A percentile compares a stretch with the other conserved stretches of the same genome.
These are phyloP conservation scores for Clarireedia hainanense DNA, from an alignment of 2,329 filamentous ascomycete genomes.

Conservation along the genomic window DNA sequence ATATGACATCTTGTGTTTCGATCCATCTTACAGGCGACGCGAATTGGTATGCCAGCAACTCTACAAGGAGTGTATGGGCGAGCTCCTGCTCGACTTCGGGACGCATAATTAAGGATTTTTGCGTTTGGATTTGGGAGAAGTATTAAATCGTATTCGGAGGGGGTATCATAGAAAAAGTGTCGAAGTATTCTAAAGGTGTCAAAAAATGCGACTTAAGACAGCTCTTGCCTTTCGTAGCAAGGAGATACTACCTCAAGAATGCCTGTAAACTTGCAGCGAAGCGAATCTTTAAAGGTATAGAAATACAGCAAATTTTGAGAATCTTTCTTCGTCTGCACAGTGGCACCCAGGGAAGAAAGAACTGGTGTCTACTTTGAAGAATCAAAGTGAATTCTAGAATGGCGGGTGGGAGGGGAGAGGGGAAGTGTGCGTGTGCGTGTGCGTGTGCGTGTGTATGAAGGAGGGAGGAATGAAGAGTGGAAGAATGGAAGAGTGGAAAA, in stretches of 20 bases:
- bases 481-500: background rate
- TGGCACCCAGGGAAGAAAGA: background rate
- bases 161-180: conserved; percentile 13
- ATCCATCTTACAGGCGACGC: conserved; percentile 99
- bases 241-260: conserved; percentile 3
- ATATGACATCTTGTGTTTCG: conserved; percentile 98
- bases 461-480: no score
- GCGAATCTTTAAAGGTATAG: background rate
- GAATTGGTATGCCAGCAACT: conserved; percentile 98
- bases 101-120: conserved; percentile 59
- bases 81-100: conserved; percentile 99
- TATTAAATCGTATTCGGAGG: conserved; percentile 13
- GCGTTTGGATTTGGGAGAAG: conserved; percentile 22
- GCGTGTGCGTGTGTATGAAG: no score
- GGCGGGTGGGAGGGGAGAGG: background rate
- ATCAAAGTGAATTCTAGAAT: conserved; percentile 3
- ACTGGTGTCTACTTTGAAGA: background rate
- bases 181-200: background rate
- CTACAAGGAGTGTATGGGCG: conserved; percentile 93
- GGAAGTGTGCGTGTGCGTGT: no score
- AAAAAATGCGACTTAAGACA: background rate
- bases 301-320: conserved; percentile 1
- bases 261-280: background rate
- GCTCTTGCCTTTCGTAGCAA: background rate
- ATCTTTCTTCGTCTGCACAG: background rate